Evolutionary conservation across 805 yeast species (phyloP).

Genomic region (Cyberlindnera saturnus): DNA sequence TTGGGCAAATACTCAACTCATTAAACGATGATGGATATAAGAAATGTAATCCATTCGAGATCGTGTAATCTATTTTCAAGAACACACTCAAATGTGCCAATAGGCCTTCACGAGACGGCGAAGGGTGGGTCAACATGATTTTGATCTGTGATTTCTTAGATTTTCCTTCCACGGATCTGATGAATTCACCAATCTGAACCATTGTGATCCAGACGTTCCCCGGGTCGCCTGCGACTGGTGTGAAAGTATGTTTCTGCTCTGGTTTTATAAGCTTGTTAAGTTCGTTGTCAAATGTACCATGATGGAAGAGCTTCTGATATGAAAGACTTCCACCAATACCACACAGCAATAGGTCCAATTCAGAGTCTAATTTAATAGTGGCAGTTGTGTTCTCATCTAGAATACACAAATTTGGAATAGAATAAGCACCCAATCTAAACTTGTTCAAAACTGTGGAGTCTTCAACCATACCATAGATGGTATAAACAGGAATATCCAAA

Average conservation of each 20-base stretch:
- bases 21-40: constrained; percentile 65
- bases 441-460: constrained; percentile 63
- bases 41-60: constrained; percentile 70
- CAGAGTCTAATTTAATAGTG: constrained; percentile 33
- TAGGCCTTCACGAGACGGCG: constrained; percentile 65
- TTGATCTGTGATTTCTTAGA: constrained; percentile 43
- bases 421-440: constrained; percentile 48
- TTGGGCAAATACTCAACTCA: constrained; percentile 58
- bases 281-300: constrained; percentile 37
- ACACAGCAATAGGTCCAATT: constrained; percentile 43
- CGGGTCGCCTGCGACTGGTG: constrained; percentile 51
- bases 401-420: constrained; percentile 50
- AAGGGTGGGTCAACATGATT: constrained; percentile 60
- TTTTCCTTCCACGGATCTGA: constrained; percentile 39
- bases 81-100: constrained; percentile 61
- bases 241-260: constrained; percentile 25
- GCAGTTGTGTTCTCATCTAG: constrained; percentile 53
- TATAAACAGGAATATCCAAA: constrained; percentile 60
- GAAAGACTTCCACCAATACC: constrained; percentile 73
- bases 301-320: constrained; percentile 61
- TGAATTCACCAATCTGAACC: constrained; percentile 62
- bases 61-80: constrained; percentile 64
- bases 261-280: constrained; percentile 10
- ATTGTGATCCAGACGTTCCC: constrained; percentile 74
- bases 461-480: constrained; percentile 73